Evolutionary conservation across 179 eudicot species (phyloP).

Genomic region (Pouteria campechiana): DNA sequence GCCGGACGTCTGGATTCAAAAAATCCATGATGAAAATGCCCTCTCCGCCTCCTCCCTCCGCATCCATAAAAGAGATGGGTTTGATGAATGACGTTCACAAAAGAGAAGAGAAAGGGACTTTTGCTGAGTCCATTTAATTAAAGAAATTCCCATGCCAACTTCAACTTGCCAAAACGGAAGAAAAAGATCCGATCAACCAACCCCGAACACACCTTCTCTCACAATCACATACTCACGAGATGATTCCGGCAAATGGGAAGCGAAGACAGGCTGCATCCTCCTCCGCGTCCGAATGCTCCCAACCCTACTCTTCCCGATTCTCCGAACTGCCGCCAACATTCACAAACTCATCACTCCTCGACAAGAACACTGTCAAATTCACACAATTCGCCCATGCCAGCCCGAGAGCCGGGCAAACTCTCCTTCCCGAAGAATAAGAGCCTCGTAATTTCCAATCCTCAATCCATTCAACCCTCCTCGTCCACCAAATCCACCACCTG

Average conservation of each 20-base stretch:
- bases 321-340: slow-evolving; percentile 21
- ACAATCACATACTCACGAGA: slow-evolving; percentile 54
- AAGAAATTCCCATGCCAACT: no score
- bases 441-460: slow-evolving; percentile 53
- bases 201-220: slow-evolving; percentile 65
- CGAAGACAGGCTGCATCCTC: slow-evolving; percentile 53
- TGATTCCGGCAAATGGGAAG: slow-evolving; percentile 80
- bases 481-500: slow-evolving; percentile 78
- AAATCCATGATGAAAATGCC: no score
- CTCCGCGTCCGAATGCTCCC: slow-evolving; percentile 35
- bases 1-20: no score
- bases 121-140: no score
- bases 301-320: slow-evolving; percentile 26
- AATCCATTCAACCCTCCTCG: slow-evolving; percentile 27
- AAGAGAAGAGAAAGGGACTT: no score
- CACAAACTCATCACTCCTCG: slow-evolving; percentile 40
- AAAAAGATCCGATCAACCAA: no score
- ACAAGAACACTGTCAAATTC: slow-evolving; percentile 64
- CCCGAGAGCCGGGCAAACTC: slow-evolving; percentile 79
- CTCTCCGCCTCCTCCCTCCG: no score
- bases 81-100: no score
- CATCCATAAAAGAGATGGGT: no score
- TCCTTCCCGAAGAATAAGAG: slow-evolving; percentile 60
- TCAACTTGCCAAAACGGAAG: no score
- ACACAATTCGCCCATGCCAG: slow-evolving; percentile 95